phyloP scores from a whole-genome alignment of 2,329 filamentous ascomycete genomes.

The Tolypocladium ophioglossoides region DNA sequence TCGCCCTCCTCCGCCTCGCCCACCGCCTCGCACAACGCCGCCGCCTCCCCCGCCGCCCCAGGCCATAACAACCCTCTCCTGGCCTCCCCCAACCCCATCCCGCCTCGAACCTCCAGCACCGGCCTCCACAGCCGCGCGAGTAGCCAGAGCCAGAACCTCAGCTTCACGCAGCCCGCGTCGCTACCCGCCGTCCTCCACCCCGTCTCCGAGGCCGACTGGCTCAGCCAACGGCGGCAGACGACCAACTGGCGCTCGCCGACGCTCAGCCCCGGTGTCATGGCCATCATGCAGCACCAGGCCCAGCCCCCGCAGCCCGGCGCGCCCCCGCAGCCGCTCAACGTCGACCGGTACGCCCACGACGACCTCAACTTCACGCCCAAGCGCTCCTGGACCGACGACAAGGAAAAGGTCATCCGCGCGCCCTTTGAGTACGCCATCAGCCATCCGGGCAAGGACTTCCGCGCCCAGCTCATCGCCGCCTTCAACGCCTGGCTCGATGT shows the following conservation, averaged over 20 bases:
- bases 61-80: constrained; percentile 15
- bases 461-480: constrained; percentile 65
- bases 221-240: constrained; percentile 25
- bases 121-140: constrained; percentile 11
- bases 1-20: not conserved
- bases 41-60: not conserved
- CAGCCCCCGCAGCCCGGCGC: constrained; percentile 14
- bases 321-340: constrained; percentile 31
- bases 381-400: constrained; percentile 57
- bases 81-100: constrained; percentile 50
- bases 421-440: constrained; percentile 73
- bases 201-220: constrained; percentile 53
- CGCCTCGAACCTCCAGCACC: constrained; percentile 57
- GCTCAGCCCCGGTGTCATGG: constrained; percentile 1
- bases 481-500: constrained; percentile 77
- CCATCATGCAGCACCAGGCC: constrained; percentile 20
- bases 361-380: constrained; percentile 41
- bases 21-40: not conserved
- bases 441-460: constrained; percentile 77
- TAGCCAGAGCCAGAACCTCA: constrained; percentile 1
- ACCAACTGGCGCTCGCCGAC: constrained; percentile 2
- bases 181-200: constrained; percentile 29
- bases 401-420: constrained; percentile 66
- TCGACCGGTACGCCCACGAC: constrained; percentile 41
- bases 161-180: constrained; percentile 5